A percentile compares a stretch with the other conserved stretches of the same genome.
phyloP scores from a whole-genome alignment of 2,329 filamentous ascomycete species.

The Paecilomyces sp. region DNA sequence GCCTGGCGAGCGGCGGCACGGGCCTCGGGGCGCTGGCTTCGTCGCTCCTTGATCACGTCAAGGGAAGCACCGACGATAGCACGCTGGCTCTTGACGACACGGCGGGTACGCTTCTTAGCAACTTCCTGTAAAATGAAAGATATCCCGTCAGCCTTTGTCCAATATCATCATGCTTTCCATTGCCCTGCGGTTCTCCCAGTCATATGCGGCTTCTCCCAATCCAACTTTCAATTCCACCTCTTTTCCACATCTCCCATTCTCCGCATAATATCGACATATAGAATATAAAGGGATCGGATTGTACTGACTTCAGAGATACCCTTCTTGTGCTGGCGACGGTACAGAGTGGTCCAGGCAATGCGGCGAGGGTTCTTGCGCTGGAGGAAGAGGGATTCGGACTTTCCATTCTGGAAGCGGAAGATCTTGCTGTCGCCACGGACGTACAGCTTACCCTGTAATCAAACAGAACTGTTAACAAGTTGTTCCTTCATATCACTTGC shows the following conservation, averaged over 20 bases:
- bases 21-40: constrained; percentile 88
- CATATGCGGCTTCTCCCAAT: constrained; percentile 9
- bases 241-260: constrained; percentile 1
- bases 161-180: constrained; percentile 4
- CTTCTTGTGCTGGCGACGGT: constrained; percentile 99
- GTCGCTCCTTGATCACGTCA: constrained; percentile 99
- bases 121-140: constrained; percentile 66
- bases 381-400: constrained; percentile 98
- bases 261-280: constrained; percentile 4
- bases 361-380: constrained; percentile 99
- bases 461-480: constrained; percentile 22
- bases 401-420: constrained; percentile 99
- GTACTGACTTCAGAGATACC: constrained; percentile 97
- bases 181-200: not conserved
- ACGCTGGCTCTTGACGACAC: constrained; percentile 97
- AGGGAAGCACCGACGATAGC: constrained; percentile 98
- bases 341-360: constrained; percentile 97
- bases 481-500: not conserved
- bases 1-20: constrained; percentile 80
- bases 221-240: constrained; percentile 3
- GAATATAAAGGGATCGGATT: constrained; percentile 13
- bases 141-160: constrained; percentile 9
- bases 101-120: constrained; percentile 98
- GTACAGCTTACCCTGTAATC: constrained; percentile 91
- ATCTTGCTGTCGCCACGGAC: constrained; percentile 99